A percentile compares a stretch with the other conserved stretches of the same genome.
These are phyloP conservation scores for Metschnikowia gelsemii DNA, from an alignment of 805 yeast species.

Conservation along the genomic window DNA sequence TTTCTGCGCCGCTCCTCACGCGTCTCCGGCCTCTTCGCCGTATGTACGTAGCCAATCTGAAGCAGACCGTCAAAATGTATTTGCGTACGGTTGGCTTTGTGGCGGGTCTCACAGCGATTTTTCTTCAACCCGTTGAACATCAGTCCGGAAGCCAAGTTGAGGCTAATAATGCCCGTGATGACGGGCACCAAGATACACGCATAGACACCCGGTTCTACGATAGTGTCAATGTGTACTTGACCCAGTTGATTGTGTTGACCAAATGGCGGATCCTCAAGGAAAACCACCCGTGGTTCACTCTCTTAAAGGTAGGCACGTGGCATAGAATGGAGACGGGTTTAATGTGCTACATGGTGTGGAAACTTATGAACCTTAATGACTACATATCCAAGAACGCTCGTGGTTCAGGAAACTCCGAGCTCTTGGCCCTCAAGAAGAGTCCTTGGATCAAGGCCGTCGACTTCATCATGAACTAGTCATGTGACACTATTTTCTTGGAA, in stretches of 20 bases:
- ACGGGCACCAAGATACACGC: no score
- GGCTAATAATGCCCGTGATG: no score
- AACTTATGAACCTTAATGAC: constrained; percentile 39
- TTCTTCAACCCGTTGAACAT: constrained; percentile 15
- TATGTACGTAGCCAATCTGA: constrained; percentile 22
- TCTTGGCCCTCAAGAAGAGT: constrained; percentile 13
- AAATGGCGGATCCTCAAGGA: constrained; percentile 44
- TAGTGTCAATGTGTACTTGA: constrained; percentile 32
- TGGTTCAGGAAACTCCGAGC: constrained; percentile 9
- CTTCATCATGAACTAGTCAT: constrained; percentile 12
- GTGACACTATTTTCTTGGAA: no score
- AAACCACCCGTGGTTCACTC: constrained; percentile 35
- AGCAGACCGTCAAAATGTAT: constrained; percentile 33
- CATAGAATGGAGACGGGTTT: constrained; percentile 31
- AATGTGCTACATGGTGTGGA: constrained; percentile 38
- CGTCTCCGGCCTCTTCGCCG: constrained; percentile 11
- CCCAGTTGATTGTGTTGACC: constrained; percentile 35
- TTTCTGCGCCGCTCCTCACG: constrained; percentile 34
- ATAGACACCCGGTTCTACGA: constrained; percentile 31
- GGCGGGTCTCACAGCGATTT: constrained; percentile 32
- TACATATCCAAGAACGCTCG: constrained; percentile 24
- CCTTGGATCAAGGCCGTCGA: constrained; percentile 18
- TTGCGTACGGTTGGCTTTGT: constrained; percentile 36
- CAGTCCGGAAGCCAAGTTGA: no score
- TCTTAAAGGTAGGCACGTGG: constrained; percentile 31